Evolutionary conservation across 1,284 basidiomycete species (phyloP).

Genomic region (Malassezia slooffiae): DNA sequence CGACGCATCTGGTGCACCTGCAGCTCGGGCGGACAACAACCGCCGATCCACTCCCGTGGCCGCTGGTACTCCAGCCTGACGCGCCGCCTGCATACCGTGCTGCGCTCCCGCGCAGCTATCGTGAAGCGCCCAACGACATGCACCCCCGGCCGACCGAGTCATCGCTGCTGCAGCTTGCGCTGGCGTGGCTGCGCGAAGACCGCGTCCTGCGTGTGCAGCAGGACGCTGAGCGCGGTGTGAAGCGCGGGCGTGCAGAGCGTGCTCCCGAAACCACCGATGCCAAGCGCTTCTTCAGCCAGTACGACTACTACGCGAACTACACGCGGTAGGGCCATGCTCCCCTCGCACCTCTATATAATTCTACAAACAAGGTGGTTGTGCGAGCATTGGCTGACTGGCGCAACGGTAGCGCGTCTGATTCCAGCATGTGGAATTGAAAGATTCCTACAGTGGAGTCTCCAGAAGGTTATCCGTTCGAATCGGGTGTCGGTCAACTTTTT

Average conservation of each 20-base stretch:
- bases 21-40: conserved; percentile 34
- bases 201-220: conserved; percentile 24
- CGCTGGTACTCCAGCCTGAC: conserved; percentile 17
- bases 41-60: conserved; percentile 29
- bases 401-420: conserved; percentile 22
- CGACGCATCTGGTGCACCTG: conserved; percentile 42
- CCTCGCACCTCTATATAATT: background rate
- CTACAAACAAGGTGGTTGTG: no score
- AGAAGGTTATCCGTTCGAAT: conserved; percentile 22
- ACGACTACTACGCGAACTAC: conserved; percentile 27
- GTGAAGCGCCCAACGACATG: no score
- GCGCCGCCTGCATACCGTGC: background rate
- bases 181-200: conserved; percentile 42
- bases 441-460: conserved; percentile 16
- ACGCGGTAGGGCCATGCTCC: background rate
- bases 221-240: conserved; percentile 23
- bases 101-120: background rate
- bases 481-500: conserved; percentile 18
- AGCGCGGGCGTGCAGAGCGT: conserved; percentile 26
- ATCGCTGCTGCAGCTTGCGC: conserved; percentile 31
- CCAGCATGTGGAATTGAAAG: conserved; percentile 12
- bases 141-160: conserved; percentile 13
- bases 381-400: conserved; percentile 18
- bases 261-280: conserved; percentile 31
- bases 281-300: conserved; percentile 41